Base-by-base conservation (phyloP, 441 rosid genomes). In the Corymbia calophylla region DNA sequence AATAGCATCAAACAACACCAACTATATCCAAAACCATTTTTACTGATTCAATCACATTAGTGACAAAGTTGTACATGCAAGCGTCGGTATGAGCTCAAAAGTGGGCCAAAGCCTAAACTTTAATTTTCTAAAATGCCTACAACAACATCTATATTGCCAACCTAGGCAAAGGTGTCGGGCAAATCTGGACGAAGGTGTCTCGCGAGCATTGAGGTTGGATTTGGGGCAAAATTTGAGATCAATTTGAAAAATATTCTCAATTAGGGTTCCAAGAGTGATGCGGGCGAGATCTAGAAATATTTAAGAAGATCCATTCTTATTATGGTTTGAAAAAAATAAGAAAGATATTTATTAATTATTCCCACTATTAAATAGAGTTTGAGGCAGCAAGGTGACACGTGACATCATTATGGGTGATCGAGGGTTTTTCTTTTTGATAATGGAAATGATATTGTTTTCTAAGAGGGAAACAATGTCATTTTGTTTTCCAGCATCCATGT, bases 401-500 rank as follows among this genome's bases (percentile, higher is more conserved):
- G 23, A 66, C 77, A 66, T 66, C 9, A 13, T 31, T 66, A 8
- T 16, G 21, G 44, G 23, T 39, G 7, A 66, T 31, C 39, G 17
- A 31, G 9, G 44, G 44, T 39, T 39, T 39, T 64, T 64, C n/a
- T 60, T n/a, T 1, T 62, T 16, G 14, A 29, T 66, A 31, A 31
- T 66, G 77, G 44, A 35, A 35, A 17, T 12, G 39, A 31, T 10
- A 7, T 66, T 6, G 3, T 66, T 66, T 31, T 31, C 6, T 16
- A 6, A 31, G 44, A 66, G 77, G 23, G 77, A 31, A 16, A 66
- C 9, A 10, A 16, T 2, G 11, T 66, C 7, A 10, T 8, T 31
- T 66, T 66, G 77, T 31, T 66, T 66, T 31, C 2, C 0, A 0
- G 3, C 44, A 4, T 66, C 17, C 12, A 17, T 66, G 6, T 66